phyloP scores from a whole-genome alignment of 345 rosid genomes.

The Eutrema heterophyllum region DNA sequence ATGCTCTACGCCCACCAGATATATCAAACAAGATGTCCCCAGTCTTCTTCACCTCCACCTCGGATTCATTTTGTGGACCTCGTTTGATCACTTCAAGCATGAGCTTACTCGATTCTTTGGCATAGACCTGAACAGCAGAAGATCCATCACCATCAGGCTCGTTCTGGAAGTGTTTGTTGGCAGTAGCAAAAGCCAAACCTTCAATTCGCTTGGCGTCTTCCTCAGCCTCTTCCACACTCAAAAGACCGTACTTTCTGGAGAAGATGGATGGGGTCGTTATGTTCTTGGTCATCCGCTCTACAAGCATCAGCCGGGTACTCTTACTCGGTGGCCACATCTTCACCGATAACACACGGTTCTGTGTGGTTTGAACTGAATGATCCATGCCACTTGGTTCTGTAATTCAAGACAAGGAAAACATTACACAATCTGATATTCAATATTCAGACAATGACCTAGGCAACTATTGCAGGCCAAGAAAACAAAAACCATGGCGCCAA shows the following conservation, averaged over 20 bases:
- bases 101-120: constrained; percentile 78
- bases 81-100: constrained; percentile 78
- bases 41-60: constrained; percentile 27
- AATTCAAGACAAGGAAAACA: not conserved
- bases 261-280: constrained; percentile 67
- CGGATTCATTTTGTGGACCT: constrained; percentile 50
- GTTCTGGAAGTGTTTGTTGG: constrained; percentile 61
- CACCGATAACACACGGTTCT: constrained; percentile 46
- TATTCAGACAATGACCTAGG: too few relatives aligned
- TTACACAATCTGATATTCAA: not conserved
- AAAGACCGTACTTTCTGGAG: constrained; percentile 69
- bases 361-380: constrained; percentile 32
- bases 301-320: constrained; percentile 73
- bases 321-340: constrained; percentile 91
- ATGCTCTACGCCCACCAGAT: constrained; percentile 71
- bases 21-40: constrained; percentile 53
- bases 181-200: constrained; percentile 55
- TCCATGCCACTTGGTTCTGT: constrained; percentile 54
- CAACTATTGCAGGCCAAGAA: too few relatives aligned
- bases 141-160: constrained; percentile 94
- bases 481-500: too few relatives aligned
- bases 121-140: constrained; percentile 84
- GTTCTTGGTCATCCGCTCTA: constrained; percentile 71
- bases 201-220: constrained; percentile 70
- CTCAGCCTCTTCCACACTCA: constrained; percentile 68